These are phyloP conservation scores for Lentinula sp. DNA, from an alignment of 768 basidiomycete genomes.

Conservation along the genomic window DNA sequence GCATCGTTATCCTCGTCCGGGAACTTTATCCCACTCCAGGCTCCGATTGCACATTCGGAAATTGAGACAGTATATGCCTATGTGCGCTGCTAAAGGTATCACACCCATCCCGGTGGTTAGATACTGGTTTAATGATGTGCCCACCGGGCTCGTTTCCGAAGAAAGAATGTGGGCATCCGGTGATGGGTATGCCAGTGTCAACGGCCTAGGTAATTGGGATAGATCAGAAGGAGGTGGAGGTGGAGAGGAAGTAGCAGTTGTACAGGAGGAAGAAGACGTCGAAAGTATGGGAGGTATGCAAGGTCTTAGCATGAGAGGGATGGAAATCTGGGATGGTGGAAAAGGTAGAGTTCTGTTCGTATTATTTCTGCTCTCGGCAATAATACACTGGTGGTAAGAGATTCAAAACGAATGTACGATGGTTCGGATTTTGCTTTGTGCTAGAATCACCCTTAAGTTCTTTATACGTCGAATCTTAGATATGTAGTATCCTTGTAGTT, in stretches of 20 bases:
- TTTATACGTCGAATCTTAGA: too few species aligned
- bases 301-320: neutral
- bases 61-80: neutral
- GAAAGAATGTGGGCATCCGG: slow-evolving; percentile 1
- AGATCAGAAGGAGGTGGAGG: neutral
- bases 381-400: neutral
- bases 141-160: neutral
- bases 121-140: slow-evolving; percentile 2
- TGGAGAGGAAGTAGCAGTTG: neutral
- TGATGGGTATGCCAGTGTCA: neutral
- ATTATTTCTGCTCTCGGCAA: neutral
- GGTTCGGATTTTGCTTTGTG: too few species aligned
- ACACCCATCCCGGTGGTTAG: neutral
- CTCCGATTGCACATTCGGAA: neutral
- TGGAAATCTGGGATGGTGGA: slow-evolving; percentile 1
- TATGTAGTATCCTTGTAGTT: neutral
- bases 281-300: slow-evolving; percentile 4
- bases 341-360: neutral
- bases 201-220: neutral
- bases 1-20: slow-evolving; percentile 2
- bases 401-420: neutral
- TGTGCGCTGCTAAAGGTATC: slow-evolving; percentile 1
- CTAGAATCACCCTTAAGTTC: too few species aligned
- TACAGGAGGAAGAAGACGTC: neutral
- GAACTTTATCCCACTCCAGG: neutral